Evolutionary conservation across 2,329 filamentous ascomycete genomes (phyloP), one percentile per base, ranked within the genome.

Genomic region (Colletotrichum zoysiae): DNA sequence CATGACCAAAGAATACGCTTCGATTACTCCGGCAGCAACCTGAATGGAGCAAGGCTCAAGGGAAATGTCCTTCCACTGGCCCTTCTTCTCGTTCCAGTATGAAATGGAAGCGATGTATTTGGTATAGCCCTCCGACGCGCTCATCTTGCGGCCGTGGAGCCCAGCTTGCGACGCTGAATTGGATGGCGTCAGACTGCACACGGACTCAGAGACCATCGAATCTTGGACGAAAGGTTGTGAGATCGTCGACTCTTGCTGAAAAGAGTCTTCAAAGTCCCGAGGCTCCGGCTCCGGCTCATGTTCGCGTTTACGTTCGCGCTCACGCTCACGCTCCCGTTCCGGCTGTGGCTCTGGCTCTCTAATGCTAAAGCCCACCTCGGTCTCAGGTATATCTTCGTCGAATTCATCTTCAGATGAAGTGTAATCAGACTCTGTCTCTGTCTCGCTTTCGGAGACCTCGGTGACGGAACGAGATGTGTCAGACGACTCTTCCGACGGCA

Each of bases 151-250:
- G 74, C 90, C 91, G 8, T 91, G 89, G 2, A 83, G 75, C 1
- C 82, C 85, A 11, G 89, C 89, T 79, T 97, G 94, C 0, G 94
- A 96, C 20, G 92, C 92, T 11, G 94, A 95, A 76, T 95, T 91
- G 2, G 94, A 95, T 3, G 95, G 93, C 2, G 91, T 90, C 65
- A 97, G 82, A 72, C 92, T 95, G 76, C 84, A 87, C 33, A 87
- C 80, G 35, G 88, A 84, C 30, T 86, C 81, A 38, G 86, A 84
- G 74, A 87, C 74, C 78, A 81, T 82, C 61, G 80, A 88, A 48
- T 60, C 65, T 55, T 72, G 65, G 33, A 44, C 55, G 7, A 64
- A 65, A 7, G 51, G 23, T 8, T 68, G 61, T 6, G 86, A 84
- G 74, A 87, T 74, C 78, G 81, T 82, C 61, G 80, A 88, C 53